These are phyloP conservation scores for Leucosporidium yakuticum DNA, from an alignment of 768 basidiomycete species.

Conservation along the genomic window DNA sequence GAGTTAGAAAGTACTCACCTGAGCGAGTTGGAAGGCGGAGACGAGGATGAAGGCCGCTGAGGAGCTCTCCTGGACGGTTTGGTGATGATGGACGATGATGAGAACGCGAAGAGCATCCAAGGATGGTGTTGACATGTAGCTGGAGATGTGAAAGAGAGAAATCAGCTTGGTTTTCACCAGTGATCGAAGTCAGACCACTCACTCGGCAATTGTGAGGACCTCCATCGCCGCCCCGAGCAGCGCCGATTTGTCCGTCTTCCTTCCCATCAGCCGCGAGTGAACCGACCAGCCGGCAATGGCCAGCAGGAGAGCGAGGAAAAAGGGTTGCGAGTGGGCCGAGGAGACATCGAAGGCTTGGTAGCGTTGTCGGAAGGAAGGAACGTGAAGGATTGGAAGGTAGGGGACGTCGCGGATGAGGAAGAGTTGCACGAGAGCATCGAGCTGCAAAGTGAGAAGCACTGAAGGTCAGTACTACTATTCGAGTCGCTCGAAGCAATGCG, in stretches of 20 bases:
- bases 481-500: background rate
- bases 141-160: background rate
- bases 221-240: constrained; percentile 18
- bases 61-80: background rate
- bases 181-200: background rate
- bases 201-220: constrained; percentile 22
- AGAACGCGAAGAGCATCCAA: constrained; percentile 29
- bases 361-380: constrained; percentile 19
- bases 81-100: constrained; percentile 21
- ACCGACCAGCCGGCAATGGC: constrained; percentile 17
- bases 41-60: background rate
- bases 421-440: constrained; percentile 20
- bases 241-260: too few relatives aligned
- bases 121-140: constrained; percentile 12
- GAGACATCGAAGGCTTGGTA: constrained; percentile 1
- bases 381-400: constrained; percentile 31
- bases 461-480: background rate
- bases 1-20: background rate
- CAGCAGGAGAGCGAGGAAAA: constrained; percentile 25
- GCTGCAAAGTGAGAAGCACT: constrained; percentile 3
- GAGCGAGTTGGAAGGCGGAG: constrained; percentile 14
- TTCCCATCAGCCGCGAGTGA: constrained; percentile 16
- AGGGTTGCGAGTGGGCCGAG: constrained; percentile 10
- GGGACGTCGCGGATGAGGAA: constrained; percentile 16
- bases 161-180: too few relatives aligned